phyloP scores from a whole-genome alignment of 2,329 filamentous ascomycete species.

The Aspergillus sojae region DNA sequence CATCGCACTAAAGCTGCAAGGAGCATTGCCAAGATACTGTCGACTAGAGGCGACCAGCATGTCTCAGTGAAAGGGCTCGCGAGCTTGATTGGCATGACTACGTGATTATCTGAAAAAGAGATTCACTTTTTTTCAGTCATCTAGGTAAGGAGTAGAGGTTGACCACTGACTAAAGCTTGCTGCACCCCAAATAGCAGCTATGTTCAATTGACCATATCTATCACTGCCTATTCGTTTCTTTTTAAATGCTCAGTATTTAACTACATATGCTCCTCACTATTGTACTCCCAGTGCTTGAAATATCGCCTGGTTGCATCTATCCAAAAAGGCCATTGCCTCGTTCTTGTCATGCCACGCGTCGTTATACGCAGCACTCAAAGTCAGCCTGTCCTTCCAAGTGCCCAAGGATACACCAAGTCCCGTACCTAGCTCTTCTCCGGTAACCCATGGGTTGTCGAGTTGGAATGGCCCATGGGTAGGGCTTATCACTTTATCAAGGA shows the following conservation, averaged over 20 bases:
- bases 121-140: too few species aligned
- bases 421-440: constrained; percentile 50
- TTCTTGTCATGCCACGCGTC: constrained; percentile 45
- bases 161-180: too few species aligned
- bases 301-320: constrained; percentile 19
- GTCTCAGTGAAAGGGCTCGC: not conserved
- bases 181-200: not conserved
- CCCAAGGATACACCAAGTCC: constrained; percentile 44
- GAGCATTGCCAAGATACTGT: not conserved
- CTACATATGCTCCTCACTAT: not conserved
- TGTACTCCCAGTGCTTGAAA: constrained; percentile 2
- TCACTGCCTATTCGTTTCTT: not conserved
- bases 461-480: constrained; percentile 30
- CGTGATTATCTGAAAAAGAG: not conserved
- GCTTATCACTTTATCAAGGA: constrained; percentile 39
- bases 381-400: constrained; percentile 40
- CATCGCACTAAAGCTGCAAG: not conserved
- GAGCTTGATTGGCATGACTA: not conserved
- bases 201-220: not conserved
- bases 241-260: not conserved
- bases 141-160: too few species aligned
- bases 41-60: not conserved
- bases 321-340: constrained; percentile 22
- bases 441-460: constrained; percentile 46
- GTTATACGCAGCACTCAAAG: constrained; percentile 47